Conservation (phyloP, 73 alveolate species). For the Symbiodinium pilosum region DNA sequence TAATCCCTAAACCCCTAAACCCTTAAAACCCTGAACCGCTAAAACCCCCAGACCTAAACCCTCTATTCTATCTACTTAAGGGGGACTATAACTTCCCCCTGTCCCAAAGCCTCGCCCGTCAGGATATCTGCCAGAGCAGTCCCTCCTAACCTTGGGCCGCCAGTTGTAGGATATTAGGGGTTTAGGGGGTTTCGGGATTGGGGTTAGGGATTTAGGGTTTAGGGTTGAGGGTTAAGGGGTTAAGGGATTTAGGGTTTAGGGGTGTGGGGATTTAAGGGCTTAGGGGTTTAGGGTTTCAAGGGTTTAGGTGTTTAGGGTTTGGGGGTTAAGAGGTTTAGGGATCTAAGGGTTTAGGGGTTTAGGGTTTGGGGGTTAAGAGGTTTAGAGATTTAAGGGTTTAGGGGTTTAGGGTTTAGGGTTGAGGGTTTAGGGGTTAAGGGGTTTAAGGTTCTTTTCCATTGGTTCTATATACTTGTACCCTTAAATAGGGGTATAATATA, state of each 20-base stretch:
- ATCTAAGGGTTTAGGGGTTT: neutral
- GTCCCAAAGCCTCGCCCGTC: neutral
- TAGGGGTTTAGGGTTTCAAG: neutral
- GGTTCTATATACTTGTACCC: no score
- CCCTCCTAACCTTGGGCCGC: slow-evolving; percentile 13
- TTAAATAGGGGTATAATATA: no score
- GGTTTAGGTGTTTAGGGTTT: neutral
- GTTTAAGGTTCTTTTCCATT: no score
- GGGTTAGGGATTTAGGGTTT: no score
- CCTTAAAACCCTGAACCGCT: neutral
- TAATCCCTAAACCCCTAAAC: neutral
- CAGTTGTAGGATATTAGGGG: neutral
- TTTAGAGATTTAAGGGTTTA: neutral
- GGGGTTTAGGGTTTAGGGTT: neutral
- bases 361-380: neutral
- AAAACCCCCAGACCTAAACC: neutral
- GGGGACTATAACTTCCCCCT: no score
- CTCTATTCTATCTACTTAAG: no score
- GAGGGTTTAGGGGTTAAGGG: neutral
- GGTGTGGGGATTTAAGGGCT: neutral
- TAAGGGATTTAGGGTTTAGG: neutral
- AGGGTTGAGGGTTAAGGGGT: neutral
- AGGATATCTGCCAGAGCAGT: slow-evolving; percentile 18
- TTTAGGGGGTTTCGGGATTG: no score
- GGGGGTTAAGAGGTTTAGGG: no score